phyloP scores from a whole-genome alignment of 345 rosid genomes.

The Ailanthus altissimus region DNA sequence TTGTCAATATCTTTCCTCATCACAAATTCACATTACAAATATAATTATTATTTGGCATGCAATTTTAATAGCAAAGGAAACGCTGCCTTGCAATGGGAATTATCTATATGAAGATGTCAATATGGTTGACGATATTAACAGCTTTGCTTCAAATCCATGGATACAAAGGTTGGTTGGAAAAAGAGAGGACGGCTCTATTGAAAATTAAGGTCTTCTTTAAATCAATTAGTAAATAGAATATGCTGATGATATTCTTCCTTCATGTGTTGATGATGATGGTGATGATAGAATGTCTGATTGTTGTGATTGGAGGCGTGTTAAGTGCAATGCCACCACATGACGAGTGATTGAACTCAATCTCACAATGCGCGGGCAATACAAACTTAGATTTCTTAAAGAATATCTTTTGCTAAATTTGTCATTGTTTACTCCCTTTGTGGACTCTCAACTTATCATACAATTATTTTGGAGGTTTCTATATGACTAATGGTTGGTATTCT shows the following conservation, averaged over 20 bases:
- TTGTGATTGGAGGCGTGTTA: slow-evolving; percentile 14
- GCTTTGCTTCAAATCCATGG: not conserved
- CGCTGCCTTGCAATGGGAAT: too few species aligned
- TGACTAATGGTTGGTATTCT: not conserved
- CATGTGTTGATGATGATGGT: not conserved
- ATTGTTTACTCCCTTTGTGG: slow-evolving; percentile 14
- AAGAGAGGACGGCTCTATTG: slow-evolving; percentile 29
- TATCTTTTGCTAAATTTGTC: slow-evolving; percentile 13
- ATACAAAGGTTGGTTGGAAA: not conserved
- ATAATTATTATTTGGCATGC: too few species aligned
- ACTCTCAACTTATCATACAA: slow-evolving; percentile 1
- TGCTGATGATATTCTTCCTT: not conserved
- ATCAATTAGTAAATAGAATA: not conserved
- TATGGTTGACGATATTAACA: too few species aligned
- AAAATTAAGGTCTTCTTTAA: slow-evolving; percentile 23
- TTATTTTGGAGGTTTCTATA: not conserved
- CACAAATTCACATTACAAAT: too few species aligned
- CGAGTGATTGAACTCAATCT: not conserved
- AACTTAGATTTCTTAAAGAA: accelerated
- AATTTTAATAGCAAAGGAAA: too few species aligned
- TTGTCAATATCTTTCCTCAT: too few species aligned
- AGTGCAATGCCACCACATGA: slow-evolving; percentile 4
- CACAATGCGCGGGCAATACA: too few species aligned
- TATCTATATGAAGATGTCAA: too few species aligned
- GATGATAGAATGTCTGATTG: not conserved